Percentiles rank a stretch among this genome's conserved stretches.
Evolutionary conservation across 345 rosid genomes (phyloP).

Genomic region (Cardamine resedifolia): DNA sequence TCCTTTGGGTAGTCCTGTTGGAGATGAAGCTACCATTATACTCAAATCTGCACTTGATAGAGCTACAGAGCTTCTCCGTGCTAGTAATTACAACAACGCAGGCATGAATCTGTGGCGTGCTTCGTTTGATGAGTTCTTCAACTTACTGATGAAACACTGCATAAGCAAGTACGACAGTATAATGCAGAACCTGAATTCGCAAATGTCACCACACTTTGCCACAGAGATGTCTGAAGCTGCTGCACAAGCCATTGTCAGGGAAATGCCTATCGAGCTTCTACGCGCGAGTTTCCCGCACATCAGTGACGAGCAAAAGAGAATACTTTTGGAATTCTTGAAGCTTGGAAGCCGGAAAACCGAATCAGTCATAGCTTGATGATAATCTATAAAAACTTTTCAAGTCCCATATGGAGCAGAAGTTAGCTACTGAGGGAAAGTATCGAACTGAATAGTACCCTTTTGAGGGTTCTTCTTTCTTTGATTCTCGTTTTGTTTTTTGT

Average conservation of each 20-base stretch:
- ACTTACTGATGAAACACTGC: conserved; percentile 74
- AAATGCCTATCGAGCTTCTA: conserved; percentile 79
- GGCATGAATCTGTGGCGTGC: conserved; percentile 79
- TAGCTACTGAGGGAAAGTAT: conserved; percentile 5
- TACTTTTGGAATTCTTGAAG: conserved; percentile 74
- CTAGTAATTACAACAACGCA: conserved; percentile 51
- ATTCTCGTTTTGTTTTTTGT: neutral
- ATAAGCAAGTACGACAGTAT: conserved; percentile 70
- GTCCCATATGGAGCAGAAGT: conserved; percentile 1
- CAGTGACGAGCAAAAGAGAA: conserved; percentile 59
- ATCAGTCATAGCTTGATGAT: neutral
- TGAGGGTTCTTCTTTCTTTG: neutral
- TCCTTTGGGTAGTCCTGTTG: conserved; percentile 71
- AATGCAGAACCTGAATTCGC: conserved; percentile 59
- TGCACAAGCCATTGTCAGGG: conserved; percentile 73
- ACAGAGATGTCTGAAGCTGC: conserved; percentile 48
- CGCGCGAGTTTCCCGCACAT: conserved; percentile 80
- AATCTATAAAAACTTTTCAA: neutral
- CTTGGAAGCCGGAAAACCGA: conserved; percentile 42
- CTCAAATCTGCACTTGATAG: conserved; percentile 68
- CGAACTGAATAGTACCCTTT: neutral
- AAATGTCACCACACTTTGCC: conserved; percentile 39
- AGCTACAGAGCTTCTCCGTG: conserved; percentile 63
- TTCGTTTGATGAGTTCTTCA: conserved; percentile 83
- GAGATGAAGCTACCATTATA: conserved; percentile 67